Evolutionary conservation across 164 flowering plant species (phyloP), one percentile per base, ranked within the genome.

Genomic region (Piper betle): DNA sequence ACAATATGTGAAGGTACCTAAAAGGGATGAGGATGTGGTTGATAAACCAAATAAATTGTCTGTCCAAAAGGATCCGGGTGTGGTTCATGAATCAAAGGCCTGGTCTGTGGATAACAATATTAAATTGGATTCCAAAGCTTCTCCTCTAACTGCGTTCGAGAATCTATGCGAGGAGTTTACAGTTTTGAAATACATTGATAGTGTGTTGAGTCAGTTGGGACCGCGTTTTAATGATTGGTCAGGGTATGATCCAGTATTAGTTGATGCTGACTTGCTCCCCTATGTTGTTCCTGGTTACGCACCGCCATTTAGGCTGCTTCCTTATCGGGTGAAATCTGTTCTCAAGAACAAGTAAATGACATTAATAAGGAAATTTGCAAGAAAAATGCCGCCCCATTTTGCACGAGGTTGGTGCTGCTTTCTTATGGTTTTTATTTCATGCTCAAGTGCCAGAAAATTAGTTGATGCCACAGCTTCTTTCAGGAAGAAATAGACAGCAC

Each of bases 261-360:
- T 93, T 57, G 95, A 93, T 79, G 99, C 99, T 16, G 97, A 93
- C 74, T 68, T 82, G 73, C 88, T 93, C 68, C 96, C 91, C 59
- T 41, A 71, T 54, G 66, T 79, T 48, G 78, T 88, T 70, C 82
- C 79, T 42, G 92, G 75, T 39, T 93, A 83, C 63, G 77, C 72
- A 62, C 67, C 85, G 59, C 97, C 99, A 37, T 78, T 82, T 64
- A 79, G 99, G 72, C 80, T 84, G 66, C 86, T 90, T 55, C 92
- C 96, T 61, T 64, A 78, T 70, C 84, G 94, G 64, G 59, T 73
- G 37, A 82, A 75, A 59, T 84, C 42, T 56, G 53, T 71, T 60
- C 74, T 93, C 62, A 55, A 70, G 42, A 71, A 86, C 75, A 72
- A 62, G 72, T 73, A 79, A 66, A 81, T 79, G 85, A 90, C 99